phyloP scores from a whole-genome alignment of 1,284 basidiomycete genomes.

The Tremellales sp. region DNA sequence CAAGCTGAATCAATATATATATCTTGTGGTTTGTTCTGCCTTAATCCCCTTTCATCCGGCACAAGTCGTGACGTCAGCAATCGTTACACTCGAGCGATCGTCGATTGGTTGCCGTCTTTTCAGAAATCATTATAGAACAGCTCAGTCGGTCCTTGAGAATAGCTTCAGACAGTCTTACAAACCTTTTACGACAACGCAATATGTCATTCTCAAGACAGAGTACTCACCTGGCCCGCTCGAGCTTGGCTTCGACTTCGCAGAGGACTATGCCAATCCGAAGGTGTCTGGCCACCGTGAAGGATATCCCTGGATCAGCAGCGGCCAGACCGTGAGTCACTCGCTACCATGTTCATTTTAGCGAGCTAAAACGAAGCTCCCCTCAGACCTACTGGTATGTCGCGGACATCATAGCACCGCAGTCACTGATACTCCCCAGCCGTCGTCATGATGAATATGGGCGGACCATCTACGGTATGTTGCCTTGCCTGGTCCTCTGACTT shows the following conservation, averaged over 20 bases:
- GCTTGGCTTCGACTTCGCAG: constrained; percentile 12
- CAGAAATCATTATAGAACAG: too few species aligned
- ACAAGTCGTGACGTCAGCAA: too few species aligned
- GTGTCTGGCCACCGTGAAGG: constrained; percentile 19
- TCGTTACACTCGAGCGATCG: too few species aligned
- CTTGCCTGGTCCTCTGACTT: neutral
- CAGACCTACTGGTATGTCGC: constrained; percentile 7
- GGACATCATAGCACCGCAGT: constrained; percentile 2
- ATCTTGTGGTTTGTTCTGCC: too few species aligned
- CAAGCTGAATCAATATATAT: too few species aligned
- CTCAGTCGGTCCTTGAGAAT: too few species aligned
- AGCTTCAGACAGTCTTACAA: too few species aligned
- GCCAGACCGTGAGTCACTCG: constrained; percentile 20
- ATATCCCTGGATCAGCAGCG: constrained; percentile 3
- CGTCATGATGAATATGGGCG: constrained; percentile 99
- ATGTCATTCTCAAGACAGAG: constrained; percentile 1
- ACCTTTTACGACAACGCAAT: too few species aligned
- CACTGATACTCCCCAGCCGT: constrained; percentile 57
- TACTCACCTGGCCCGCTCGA: constrained; percentile 9
- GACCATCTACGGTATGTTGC: constrained; percentile 76
- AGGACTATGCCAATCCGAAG: constrained; percentile 3
- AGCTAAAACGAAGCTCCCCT: constrained; percentile 1
- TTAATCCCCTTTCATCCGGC: too few species aligned
- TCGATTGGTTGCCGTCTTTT: too few species aligned
- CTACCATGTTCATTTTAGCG: neutral